Percentiles rank a stretch among this genome's conserved stretches.
These are phyloP conservation scores for Fusarium paranaense DNA, from an alignment of 2,329 filamentous ascomycete genomes.

Conservation along the genomic window DNA sequence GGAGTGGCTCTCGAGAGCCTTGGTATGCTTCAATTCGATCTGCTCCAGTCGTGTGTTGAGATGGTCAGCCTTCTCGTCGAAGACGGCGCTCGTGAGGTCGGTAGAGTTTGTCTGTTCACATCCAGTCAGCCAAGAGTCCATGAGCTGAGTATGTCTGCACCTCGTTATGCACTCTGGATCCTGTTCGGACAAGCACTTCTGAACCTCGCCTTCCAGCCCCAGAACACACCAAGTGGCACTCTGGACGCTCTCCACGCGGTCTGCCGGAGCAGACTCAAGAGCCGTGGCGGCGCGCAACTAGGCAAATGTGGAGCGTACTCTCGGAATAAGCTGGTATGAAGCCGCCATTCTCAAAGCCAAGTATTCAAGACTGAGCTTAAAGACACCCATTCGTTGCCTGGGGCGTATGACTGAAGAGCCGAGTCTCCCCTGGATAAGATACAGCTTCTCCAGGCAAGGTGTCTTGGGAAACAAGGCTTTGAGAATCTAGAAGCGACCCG, in stretches of 20 bases:
- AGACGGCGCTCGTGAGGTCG: too few relatives aligned
- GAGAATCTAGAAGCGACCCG: constrained; percentile 9
- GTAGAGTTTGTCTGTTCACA: neutral
- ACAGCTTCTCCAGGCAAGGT: neutral
- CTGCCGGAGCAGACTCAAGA: neutral
- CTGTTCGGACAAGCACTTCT: constrained; percentile 3
- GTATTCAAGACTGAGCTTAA: constrained; percentile 10
- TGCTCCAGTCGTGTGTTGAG: neutral
- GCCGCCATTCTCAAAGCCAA: constrained; percentile 10
- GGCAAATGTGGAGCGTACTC: constrained; percentile 6
- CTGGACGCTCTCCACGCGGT: constrained; percentile 14
- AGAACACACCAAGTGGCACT: constrained; percentile 21
- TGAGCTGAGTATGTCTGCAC: constrained; percentile 38
- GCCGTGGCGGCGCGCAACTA: constrained; percentile 5
- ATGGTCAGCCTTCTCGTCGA: neutral
- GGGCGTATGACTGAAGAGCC: neutral
- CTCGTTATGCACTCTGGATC: constrained; percentile 24
- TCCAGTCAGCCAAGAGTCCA: constrained; percentile 30
- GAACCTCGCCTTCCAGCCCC: constrained; percentile 26
- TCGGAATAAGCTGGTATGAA: constrained; percentile 12
- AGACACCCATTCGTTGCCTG: neutral
- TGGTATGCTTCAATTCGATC: neutral
- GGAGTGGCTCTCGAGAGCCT: neutral
- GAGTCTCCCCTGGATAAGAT: neutral
- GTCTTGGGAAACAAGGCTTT: constrained; percentile 4